Evolutionary conservation across 192 early-diverging fungal genomes (phyloP).

Genomic region (Gamsiella multidivaricata): DNA sequence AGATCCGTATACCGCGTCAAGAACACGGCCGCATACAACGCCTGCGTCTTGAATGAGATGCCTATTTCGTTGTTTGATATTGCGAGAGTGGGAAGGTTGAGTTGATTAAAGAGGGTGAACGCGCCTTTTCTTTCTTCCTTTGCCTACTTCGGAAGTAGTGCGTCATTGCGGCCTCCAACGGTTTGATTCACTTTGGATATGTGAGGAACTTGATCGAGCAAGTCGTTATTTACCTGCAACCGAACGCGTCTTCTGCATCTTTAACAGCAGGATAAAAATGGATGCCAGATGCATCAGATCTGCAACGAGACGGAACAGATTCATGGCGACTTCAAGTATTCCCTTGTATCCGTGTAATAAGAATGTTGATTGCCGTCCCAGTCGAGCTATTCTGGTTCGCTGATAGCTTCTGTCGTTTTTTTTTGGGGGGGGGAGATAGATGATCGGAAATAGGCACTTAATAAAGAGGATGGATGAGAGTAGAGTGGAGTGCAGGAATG

Average conservation of each 20-base stretch:
- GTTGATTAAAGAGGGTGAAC: not conserved
- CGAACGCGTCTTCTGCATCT: slow-evolving; percentile 90
- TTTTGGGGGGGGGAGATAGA: not conserved
- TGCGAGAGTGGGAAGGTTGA: not conserved
- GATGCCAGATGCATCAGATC: slow-evolving; percentile 96
- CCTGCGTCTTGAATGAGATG: slow-evolving; percentile 98
- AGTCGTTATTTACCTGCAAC: slow-evolving; percentile 83
- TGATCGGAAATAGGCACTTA: no score
- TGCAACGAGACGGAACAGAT: slow-evolving; percentile 90
- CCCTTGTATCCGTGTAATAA: not conserved
- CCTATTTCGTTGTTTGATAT: slow-evolving; percentile 60
- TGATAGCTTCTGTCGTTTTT: slow-evolving; percentile 4
- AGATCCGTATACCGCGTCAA: slow-evolving; percentile 95
- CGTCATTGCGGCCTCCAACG: not conserved
- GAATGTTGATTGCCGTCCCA: not conserved
- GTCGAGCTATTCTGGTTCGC: not conserved
- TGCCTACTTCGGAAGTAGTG: not conserved
- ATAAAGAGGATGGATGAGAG: no score
- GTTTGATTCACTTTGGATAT: no score
- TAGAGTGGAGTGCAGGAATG: no score
- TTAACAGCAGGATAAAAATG: slow-evolving; percentile 91
- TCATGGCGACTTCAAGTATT: slow-evolving; percentile 72
- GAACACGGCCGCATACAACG: slow-evolving; percentile 91
- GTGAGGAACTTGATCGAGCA: no score
- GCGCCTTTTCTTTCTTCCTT: not conserved